phyloP scores from a whole-genome alignment of 208 protist genomes.

The Herpetomonas samuelpessoai region DNA sequence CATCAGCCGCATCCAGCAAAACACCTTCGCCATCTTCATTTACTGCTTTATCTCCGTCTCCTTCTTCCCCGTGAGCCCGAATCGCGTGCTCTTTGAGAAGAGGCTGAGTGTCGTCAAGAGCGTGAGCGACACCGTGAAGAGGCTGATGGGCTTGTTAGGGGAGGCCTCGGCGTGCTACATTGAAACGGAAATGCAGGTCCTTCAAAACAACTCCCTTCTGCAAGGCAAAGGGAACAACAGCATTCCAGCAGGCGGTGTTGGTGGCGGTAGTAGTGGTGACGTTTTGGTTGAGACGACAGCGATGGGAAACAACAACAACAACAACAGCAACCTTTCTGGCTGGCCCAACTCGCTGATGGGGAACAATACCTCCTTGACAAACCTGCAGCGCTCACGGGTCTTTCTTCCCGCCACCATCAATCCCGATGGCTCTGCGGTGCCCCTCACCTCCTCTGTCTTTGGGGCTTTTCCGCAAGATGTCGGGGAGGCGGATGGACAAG shows the following conservation, averaged over 20 bases:
- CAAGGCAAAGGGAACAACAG: constrained; percentile 3
- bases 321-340: constrained; percentile 7
- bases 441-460: too few relatives aligned
- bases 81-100: constrained; percentile 47
- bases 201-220: background rate
- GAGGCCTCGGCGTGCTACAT: constrained; percentile 40
- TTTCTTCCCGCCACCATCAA: background rate
- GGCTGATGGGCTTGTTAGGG: constrained; percentile 42
- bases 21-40: constrained; percentile 78
- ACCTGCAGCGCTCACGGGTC: background rate
- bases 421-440: background rate
- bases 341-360: background rate
- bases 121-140: constrained; percentile 38
- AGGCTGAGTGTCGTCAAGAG: constrained; percentile 39
- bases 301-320: too few relatives aligned
- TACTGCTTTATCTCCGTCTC: constrained; percentile 72
- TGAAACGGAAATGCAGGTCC: constrained; percentile 5
- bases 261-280: too few relatives aligned
- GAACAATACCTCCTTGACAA: background rate
- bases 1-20: constrained; percentile 81
- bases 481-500: too few relatives aligned
- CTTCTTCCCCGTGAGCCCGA: constrained; percentile 68
- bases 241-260: too few relatives aligned
- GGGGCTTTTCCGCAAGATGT: background rate
- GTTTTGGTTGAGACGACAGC: too few relatives aligned